These are phyloP conservation scores for Mrakia gelida DNA, from an alignment of 768 basidiomycete species.

Conservation along the genomic window DNA sequence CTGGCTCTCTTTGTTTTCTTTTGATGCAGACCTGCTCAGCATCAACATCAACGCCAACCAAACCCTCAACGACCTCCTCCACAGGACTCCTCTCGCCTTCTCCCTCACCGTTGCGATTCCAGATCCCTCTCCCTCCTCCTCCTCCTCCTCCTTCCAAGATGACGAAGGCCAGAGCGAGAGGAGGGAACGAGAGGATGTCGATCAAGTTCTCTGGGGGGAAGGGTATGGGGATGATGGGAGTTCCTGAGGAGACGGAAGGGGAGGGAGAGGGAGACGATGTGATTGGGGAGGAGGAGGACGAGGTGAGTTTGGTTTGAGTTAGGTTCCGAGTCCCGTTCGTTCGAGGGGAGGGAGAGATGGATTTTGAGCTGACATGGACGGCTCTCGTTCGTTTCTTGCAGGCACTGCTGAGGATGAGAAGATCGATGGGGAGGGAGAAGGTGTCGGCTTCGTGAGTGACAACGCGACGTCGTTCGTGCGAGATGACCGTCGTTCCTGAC, in stretches of 20 bases:
- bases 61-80: neutral
- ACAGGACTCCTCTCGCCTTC: neutral
- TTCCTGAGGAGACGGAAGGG: neutral
- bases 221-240: neutral
- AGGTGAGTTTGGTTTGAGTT: neutral
- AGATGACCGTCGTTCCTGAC: neutral
- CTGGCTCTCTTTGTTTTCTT: neutral
- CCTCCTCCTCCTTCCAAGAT: neutral
- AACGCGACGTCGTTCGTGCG: neutral
- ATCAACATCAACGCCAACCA: too few relatives aligned
- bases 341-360: neutral
- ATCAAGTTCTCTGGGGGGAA: neutral
- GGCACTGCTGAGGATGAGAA: neutral
- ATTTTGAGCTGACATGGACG: neutral
- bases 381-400: neutral
- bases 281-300: neutral
- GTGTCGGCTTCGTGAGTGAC: constrained; percentile 7
- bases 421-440: constrained; percentile 5
- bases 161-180: neutral
- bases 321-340: neutral
- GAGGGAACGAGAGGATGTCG: too few relatives aligned
- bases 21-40: too few relatives aligned
- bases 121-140: neutral
- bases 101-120: neutral
- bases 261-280: neutral